phyloP scores from a whole-genome alignment of 768 basidiomycete species.

The Xerocomus potaroensis region DNA sequence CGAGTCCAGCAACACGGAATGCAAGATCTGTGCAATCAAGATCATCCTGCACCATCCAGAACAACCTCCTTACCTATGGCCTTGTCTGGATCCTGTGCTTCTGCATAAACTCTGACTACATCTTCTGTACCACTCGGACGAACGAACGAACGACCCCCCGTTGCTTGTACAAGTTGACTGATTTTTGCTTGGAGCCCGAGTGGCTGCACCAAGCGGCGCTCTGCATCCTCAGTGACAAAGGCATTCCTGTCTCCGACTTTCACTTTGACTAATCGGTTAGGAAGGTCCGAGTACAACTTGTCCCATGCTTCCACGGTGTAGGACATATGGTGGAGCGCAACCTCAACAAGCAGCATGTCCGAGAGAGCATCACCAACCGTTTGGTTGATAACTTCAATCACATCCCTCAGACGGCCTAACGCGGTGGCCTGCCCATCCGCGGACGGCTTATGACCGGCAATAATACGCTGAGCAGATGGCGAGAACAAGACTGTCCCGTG shows the following conservation, averaged over 20 bases:
- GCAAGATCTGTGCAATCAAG: conserved; percentile 61
- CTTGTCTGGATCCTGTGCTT: conserved; percentile 67
- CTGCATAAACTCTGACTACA: conserved; percentile 96
- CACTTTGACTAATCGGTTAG: conserved; percentile 93
- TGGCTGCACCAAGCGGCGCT: conserved; percentile 81
- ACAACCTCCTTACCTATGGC: conserved; percentile 63
- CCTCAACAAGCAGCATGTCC: conserved; percentile 93
- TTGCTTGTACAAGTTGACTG: conserved; percentile 77
- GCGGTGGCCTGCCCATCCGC: conserved; percentile 82
- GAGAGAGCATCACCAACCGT: conserved; percentile 97
- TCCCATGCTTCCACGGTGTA: conserved; percentile 90
- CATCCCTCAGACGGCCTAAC: conserved; percentile 67
- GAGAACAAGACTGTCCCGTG: conserved; percentile 98
- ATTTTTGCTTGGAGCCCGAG: conserved; percentile 75
- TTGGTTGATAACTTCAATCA: conserved; percentile 90
- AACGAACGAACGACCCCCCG: conserved; percentile 88
- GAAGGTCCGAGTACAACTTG: conserved; percentile 86
- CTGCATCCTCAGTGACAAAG: conserved; percentile 92
- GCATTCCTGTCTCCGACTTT: conserved; percentile 73
- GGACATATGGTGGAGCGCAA: conserved; percentile 82
- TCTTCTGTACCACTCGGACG: conserved; percentile 98
- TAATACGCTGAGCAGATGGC: conserved; percentile 55
- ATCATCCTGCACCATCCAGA: conserved; percentile 2
- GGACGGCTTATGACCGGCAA: conserved; percentile 63
- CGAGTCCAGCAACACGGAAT: conserved; percentile 77